Evolutionary conservation across 1,284 basidiomycete genomes (phyloP).

Genomic region (Phenoliferia sp.): DNA sequence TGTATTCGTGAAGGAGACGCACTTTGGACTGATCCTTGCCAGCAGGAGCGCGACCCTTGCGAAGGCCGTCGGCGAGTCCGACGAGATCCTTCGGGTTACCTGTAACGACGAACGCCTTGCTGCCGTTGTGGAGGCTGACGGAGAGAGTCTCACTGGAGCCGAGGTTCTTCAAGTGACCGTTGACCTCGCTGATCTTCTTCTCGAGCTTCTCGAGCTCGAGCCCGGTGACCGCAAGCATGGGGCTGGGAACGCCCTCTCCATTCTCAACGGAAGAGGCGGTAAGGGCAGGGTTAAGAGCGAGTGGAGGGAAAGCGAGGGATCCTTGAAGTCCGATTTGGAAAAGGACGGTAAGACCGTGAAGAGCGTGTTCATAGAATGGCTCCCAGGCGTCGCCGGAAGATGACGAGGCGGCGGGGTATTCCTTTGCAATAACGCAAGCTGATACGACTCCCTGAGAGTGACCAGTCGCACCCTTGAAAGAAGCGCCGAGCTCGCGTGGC

Average conservation of each 20-base stretch:
- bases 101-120: slow-evolving; percentile 86
- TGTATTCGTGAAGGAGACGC: not conserved
- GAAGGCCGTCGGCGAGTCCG: slow-evolving; percentile 82
- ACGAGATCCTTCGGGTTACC: slow-evolving; percentile 88
- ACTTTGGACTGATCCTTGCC: slow-evolving; percentile 87
- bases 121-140: slow-evolving; percentile 87
- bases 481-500: slow-evolving; percentile 71
- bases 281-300: slow-evolving; percentile 82
- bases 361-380: slow-evolving; percentile 67
- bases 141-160: slow-evolving; percentile 47
- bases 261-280: slow-evolving; percentile 83
- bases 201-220: slow-evolving; percentile 72
- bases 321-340: slow-evolving; percentile 80
- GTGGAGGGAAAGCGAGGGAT: slow-evolving; percentile 76
- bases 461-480: slow-evolving; percentile 81
- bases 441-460: slow-evolving; percentile 96
- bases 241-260: slow-evolving; percentile 86
- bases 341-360: slow-evolving; percentile 82
- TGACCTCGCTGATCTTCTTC: slow-evolving; percentile 79
- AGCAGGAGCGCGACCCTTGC: slow-evolving; percentile 80
- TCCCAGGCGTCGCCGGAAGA: slow-evolving; percentile 54
- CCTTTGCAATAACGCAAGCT: slow-evolving; percentile 69
- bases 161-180: slow-evolving; percentile 66
- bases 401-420: slow-evolving; percentile 18
- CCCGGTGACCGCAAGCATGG: slow-evolving; percentile 89